Evolutionary conservation across 2,329 filamentous ascomycete genomes (phyloP), one percentile per base, ranked within the genome.

Genomic region (Colletotrichum costaricense): DNA sequence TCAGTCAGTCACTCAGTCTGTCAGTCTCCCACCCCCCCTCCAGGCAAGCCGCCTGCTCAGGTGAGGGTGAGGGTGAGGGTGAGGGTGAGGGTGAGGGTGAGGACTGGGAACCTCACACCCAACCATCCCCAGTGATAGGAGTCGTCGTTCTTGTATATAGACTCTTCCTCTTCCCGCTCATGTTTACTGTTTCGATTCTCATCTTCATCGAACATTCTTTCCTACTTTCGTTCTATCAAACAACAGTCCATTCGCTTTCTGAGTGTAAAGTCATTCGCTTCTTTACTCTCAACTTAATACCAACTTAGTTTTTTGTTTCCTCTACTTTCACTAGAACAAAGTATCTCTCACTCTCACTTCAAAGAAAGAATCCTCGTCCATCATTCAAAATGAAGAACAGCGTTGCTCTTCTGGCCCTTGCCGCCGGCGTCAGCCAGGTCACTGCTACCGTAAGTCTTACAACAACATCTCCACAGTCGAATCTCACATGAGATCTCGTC

Each of bases 181-280:
- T 35, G 52, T 70, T 74, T 60, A 49, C 46, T 70, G 63, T 65
- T 72, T 75, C 68, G 69, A 46, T 74, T 63, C 62, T 74, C 69
- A 66, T 57, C 70, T 68, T 59, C 74, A 74, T 77, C 75, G 64
- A 71, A 65, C 73, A 76, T 76, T 73, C 67, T 75, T 75, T 76
- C 75, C 72, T 77, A 73, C 75, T 77, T 74, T 78, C 77, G 74
- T 76, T 77, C 72, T 77, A 77, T 78, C 79, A 77, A 78, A 76
- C 67, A 75, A 76, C 57, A 78, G 69, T 79, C 78, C 79, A 74
- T 78, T 79, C 78, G 76, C 81, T 81, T 80, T 77, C 74, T 72
- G 76, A 79, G 81, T 82, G 82, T 85, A 88, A 87, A 87, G 85
- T 86, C 88, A 89, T 86, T 90, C 88, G 86, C 85, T 90, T 84